A percentile compares a stretch with the other conserved stretches of the same genome.
Conservation (phyloP, 1,284 basidiomycete genomes). For the Marasmius oreades region DNA sequence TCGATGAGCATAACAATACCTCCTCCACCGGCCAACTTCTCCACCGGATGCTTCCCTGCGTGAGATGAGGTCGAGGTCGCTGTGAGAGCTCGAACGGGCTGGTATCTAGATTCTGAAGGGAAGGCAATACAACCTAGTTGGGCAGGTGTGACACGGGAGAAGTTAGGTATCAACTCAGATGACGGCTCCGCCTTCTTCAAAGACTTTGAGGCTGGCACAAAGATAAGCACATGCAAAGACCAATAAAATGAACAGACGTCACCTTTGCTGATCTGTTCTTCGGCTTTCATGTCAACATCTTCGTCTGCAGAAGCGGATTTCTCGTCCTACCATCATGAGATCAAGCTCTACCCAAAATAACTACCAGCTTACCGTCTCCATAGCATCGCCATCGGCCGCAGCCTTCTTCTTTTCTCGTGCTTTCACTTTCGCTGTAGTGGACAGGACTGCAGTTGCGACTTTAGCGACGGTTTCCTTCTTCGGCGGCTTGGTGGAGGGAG, state of each 20-base stretch:
- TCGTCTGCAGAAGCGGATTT: conserved; percentile 40
- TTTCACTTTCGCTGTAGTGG: conserved; percentile 92
- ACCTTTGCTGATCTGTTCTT: conserved; percentile 51
- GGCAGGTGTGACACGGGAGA: conserved; percentile 89
- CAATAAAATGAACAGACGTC: conserved; percentile 30
- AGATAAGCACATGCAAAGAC: conserved; percentile 38
- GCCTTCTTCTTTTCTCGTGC: conserved; percentile 90
- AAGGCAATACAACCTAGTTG: conserved; percentile 87
- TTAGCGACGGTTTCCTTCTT: conserved; percentile 90
- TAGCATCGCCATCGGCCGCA: conserved; percentile 71
- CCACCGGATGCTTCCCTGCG: conserved; percentile 31
- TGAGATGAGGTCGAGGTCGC: conserved; percentile 33
- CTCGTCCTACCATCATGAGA: conserved; percentile 35
- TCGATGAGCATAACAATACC: conserved; percentile 83
- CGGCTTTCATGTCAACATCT: conserved; percentile 73
- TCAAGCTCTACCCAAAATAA: conserved; percentile 2
- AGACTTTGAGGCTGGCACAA: conserved; percentile 32
- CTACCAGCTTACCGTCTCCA: conserved; percentile 68
- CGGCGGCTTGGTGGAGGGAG: conserved; percentile 77
- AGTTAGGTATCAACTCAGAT: conserved; percentile 80
- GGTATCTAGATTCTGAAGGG: conserved; percentile 76
- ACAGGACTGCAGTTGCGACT: conserved; percentile 89
- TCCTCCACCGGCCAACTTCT: conserved; percentile 73
- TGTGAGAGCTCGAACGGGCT: conserved; percentile 86
- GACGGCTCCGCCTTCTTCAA: conserved; percentile 64